These are phyloP conservation scores for Pythium rhizo-oryzae DNA, from an alignment of 352 stramenopile genomes.

Conservation along the genomic window DNA sequence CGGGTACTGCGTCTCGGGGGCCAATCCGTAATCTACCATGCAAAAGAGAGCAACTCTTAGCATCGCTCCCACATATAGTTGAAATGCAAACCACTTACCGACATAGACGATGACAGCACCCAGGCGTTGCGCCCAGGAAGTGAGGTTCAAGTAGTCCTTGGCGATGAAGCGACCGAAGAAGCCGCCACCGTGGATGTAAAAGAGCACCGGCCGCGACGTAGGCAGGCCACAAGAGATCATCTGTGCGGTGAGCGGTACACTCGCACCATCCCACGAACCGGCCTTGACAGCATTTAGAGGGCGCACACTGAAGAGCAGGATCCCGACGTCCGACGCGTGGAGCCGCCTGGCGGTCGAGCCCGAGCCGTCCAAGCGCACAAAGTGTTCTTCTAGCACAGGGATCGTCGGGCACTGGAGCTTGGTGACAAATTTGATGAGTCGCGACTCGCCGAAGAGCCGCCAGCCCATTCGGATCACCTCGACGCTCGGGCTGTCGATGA, in stretches of 20 bases:
- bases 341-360: slow-evolving; percentile 36
- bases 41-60: slow-evolving; percentile 5
- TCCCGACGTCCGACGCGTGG: slow-evolving; percentile 57
- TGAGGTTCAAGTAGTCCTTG: slow-evolving; percentile 82
- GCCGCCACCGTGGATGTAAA: slow-evolving; percentile 88
- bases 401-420: slow-evolving; percentile 66
- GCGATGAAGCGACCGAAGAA: slow-evolving; percentile 90
- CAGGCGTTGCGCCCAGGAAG: slow-evolving; percentile 63
- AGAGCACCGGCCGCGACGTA: slow-evolving; percentile 62
- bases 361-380: slow-evolving; percentile 53
- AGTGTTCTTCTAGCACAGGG: slow-evolving; percentile 67
- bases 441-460: slow-evolving; percentile 83
- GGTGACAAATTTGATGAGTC: slow-evolving; percentile 67
- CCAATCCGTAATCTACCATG: slow-evolving; percentile 74
- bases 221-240: slow-evolving; percentile 81
- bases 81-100: slow-evolving; percentile 40
- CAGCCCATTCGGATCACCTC: slow-evolving; percentile 86
- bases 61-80: not conserved
- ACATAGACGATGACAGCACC: slow-evolving; percentile 89
- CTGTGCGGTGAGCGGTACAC: slow-evolving; percentile 46
- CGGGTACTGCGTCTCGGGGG: slow-evolving; percentile 85
- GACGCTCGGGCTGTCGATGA: slow-evolving; percentile 85
- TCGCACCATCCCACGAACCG: slow-evolving; percentile 72
- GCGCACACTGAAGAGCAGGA: slow-evolving; percentile 74
- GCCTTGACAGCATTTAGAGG: slow-evolving; percentile 61